Evolutionary conservation across 1,284 basidiomycete genomes (phyloP), one percentile per base, ranked within the genome.

Genomic region (Malassezia japonica): DNA sequence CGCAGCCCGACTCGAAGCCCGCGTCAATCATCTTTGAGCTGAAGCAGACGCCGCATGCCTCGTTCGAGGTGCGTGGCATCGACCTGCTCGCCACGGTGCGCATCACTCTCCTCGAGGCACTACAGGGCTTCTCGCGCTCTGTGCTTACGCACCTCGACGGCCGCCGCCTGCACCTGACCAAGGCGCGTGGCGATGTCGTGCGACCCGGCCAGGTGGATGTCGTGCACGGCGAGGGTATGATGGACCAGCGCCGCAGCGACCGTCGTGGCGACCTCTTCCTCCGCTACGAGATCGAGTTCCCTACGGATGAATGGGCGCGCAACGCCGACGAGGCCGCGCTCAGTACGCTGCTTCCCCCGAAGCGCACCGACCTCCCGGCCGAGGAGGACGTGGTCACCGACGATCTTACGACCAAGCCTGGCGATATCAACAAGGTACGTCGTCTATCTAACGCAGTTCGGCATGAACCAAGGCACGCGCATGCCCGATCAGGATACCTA

Each of bases 61-160:
- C 83, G 0, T 91, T 96, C 70, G 82, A 86, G 63, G 82, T 87
- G 28, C 82, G 82, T 15, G 84, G 83, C 28, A 81, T 82, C 57
- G 84, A 89, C 65, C 77, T 90, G 23, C 76, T 87, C 31, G 81
- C 85, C 1, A 82, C 79, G 28, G 81, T 87, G 46, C 48, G 52
- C 12, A 48, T 70, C 21, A 64, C 61, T 7, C 46, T 70, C 16
- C 52, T 57, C 3, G 62, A 67, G 44, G 62, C 66, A 4, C 48
- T 70, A 15, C 50, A 63, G 1, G 65, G 70, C 25, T 63, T 68
- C 47, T 61, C 64, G 23, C 48, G 68, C n/a, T 61, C 65, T 8
- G 60, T 70, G 9, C 48, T 72, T 37, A 67, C 66, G 12, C 70
- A 72, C 42, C 51, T 72, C 23, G 70, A 72, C 40, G 66, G 63